Conservation (phyloP, 164 flowering plant genomes). For the Magnolia changhungtana region DNA sequence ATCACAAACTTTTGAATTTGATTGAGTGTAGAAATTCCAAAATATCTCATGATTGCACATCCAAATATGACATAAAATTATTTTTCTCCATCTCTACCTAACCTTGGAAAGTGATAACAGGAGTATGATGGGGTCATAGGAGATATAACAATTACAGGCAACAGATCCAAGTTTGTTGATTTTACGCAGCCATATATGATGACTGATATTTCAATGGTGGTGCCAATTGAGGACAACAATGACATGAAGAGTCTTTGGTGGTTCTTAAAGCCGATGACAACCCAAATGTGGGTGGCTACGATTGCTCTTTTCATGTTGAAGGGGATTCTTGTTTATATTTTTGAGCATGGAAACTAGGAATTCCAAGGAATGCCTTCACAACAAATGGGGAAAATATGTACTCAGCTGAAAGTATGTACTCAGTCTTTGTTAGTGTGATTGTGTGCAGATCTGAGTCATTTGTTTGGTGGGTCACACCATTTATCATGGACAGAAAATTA, state of each 20-base stretch:
- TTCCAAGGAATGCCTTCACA: constrained; percentile 5
- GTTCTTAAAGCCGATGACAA: constrained; percentile 6
- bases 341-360: constrained; percentile 8
- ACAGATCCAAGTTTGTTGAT: constrained; percentile 7
- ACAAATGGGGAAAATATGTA: constrained; percentile 1
- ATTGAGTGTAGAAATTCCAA: too few relatives aligned
- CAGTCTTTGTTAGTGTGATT: too few relatives aligned
- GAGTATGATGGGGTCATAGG: constrained; percentile 7
- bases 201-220: constrained; percentile 9
- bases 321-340: constrained; percentile 8
- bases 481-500: too few relatives aligned
- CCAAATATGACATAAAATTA: too few relatives aligned
- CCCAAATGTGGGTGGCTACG: background rate
- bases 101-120: background rate
- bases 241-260: background rate
- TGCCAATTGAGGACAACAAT: background rate
- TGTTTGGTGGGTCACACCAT: too few relatives aligned
- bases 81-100: background rate
- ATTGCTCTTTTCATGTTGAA: too few relatives aligned
- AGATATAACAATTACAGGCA: constrained; percentile 14
- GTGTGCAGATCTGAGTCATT: too few relatives aligned
- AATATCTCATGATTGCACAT: background rate
- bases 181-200: constrained; percentile 7
- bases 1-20: too few relatives aligned
- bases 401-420: constrained; percentile 11